phyloP scores from a whole-genome alignment of 2,329 filamentous ascomycete genomes.

The Atkinsonella hypoxylon region DNA sequence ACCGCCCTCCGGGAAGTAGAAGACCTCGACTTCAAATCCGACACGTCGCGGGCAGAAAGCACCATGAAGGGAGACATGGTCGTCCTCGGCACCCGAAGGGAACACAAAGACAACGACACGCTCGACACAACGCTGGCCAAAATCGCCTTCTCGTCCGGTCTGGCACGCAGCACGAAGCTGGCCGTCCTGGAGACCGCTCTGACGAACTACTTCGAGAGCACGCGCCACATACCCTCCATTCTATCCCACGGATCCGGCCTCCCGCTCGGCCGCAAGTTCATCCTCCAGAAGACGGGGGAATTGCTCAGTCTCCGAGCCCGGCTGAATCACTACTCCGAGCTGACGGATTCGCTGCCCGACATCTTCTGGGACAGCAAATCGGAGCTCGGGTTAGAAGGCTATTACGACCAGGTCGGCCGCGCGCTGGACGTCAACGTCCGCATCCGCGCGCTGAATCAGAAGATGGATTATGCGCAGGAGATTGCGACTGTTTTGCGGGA shows the following conservation, averaged over 20 bases:
- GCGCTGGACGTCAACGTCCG: constrained; percentile 84
- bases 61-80: constrained; percentile 80
- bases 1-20: constrained; percentile 66
- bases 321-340: constrained; percentile 90
- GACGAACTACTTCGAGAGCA: constrained; percentile 75
- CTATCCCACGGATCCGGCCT: constrained; percentile 50
- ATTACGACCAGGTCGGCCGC: constrained; percentile 87
- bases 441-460: constrained; percentile 86
- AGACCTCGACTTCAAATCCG: constrained; percentile 76
- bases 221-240: constrained; percentile 66
- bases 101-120: constrained; percentile 30
- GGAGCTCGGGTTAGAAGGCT: constrained; percentile 81
- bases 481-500: constrained; percentile 84
- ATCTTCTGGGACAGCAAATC: constrained; percentile 91
- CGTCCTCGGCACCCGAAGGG: constrained; percentile 65
- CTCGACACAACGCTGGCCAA: constrained; percentile 67
- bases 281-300: constrained; percentile 88
- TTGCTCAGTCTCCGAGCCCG: constrained; percentile 80
- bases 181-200: constrained; percentile 80
- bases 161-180: constrained; percentile 86
- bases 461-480: constrained; percentile 95
- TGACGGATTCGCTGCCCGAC: constrained; percentile 89
- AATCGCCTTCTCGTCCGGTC: constrained; percentile 89
- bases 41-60: constrained; percentile 60
- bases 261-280: constrained; percentile 52